These are phyloP conservation scores for Botrytis aclada DNA, from an alignment of 2,329 filamentous ascomycete genomes.

Conservation along the genomic window DNA sequence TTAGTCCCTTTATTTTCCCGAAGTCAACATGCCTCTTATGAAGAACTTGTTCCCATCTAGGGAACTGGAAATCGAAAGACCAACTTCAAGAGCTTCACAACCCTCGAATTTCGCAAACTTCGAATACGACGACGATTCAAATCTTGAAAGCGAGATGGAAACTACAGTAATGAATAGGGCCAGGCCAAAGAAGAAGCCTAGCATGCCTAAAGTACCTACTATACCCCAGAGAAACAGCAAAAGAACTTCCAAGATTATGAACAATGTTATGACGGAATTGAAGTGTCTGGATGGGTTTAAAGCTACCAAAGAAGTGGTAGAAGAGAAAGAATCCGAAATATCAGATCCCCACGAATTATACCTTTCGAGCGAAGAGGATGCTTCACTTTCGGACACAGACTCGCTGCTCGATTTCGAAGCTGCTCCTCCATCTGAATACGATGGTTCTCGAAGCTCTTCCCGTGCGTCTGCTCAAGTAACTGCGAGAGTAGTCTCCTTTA, in stretches of 20 bases:
- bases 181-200: slow-evolving; percentile 27
- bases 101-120: slow-evolving; percentile 28
- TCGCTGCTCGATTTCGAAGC: slow-evolving; percentile 45
- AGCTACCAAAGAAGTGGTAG: slow-evolving; percentile 24
- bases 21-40: slow-evolving; percentile 30
- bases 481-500: slow-evolving; percentile 57
- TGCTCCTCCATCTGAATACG: slow-evolving; percentile 38
- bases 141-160: slow-evolving; percentile 34
- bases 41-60: slow-evolving; percentile 27
- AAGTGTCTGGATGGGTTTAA: slow-evolving; percentile 29
- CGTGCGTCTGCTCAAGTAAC: slow-evolving; percentile 49
- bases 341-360: slow-evolving; percentile 55
- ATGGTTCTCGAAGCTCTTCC: slow-evolving; percentile 30
- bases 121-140: slow-evolving; percentile 29
- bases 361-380: slow-evolving; percentile 64
- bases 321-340: slow-evolving; percentile 20
- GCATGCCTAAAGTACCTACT: slow-evolving; percentile 27
- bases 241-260: slow-evolving; percentile 30
- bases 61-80: slow-evolving; percentile 22
- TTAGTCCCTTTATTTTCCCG: slow-evolving; percentile 15
- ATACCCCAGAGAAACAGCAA: slow-evolving; percentile 32
- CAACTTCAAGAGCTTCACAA: slow-evolving; percentile 17
- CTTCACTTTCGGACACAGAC: slow-evolving; percentile 60
- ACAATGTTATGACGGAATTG: slow-evolving; percentile 32
- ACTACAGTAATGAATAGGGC: slow-evolving; percentile 29